Base-by-base conservation (phyloP, 352 stramenopile species). In the Pythium vanterpoolii region DNA sequence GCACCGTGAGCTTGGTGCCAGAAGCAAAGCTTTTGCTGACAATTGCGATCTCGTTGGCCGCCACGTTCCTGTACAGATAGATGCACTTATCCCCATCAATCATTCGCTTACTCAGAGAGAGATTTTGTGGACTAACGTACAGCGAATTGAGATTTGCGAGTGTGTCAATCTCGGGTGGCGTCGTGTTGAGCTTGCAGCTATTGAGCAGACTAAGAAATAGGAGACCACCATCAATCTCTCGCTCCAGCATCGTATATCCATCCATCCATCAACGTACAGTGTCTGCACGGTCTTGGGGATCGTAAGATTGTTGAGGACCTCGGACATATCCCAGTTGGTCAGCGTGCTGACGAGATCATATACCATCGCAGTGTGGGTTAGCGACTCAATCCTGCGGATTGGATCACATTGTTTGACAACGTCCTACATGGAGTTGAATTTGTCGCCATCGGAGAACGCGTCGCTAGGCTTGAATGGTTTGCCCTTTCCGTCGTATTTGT, bases 261-360 rank as follows among this genome's bases (percentile, higher is more conserved):
- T 18, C 10, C 33, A 9, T 14, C 11, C 33, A 14, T 14, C 33
- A 21, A 76, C 77, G 47, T 60, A 89, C 79, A 89, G 68, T 55
- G 62, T 74, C 50, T 76, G 68, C 28, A 86, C 68, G 8, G 74
- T 76, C 39, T 53, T 53, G n/a, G 79, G 79, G 5, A 89, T 62
- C 39, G 76, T 73, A 31, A 89, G 71, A 38, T 60, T 70, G 42
- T 36, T 48, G 9, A 19, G 34, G 4, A 77, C 34, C 13, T 47
- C 64, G 38, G 69, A 64, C 58, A 89, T 61, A 48, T 89, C 64
- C 79, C 76, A 89, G 68, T 89, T 84, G n/a, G 72, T 72, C 52
- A 89, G 62, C 30, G 68, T 79, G 19, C 79, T 89, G 40, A 21
- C 1, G 3, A 38, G 33, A 14, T 38, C 33, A 9, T 14, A 38